Base-by-base conservation (phyloP, 148 eudicot genomes). In the Gaultheria prostrata region DNA sequence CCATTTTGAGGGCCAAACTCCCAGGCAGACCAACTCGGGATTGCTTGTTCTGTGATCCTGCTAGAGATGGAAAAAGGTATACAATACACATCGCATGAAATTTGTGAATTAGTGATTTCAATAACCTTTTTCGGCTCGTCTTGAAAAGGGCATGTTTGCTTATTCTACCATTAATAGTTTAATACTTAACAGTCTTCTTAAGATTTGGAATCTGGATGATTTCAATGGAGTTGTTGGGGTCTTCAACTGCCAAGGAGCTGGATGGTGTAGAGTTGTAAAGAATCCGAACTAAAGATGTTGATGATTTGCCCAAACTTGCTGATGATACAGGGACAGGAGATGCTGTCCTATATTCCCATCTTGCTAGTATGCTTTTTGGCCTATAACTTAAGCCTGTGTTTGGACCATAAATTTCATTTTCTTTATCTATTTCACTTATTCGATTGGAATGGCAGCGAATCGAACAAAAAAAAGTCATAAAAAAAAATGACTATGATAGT, bases 171-270 rank as follows among this genome's bases (percentile, higher is more conserved):
- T 32, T 24, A 9, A 3, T 84, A 48, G 76, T 77, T 30, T 8
- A 71, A 79, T 90, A n/a, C n/a, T n/a, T n/a, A n/a, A n/a, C n/a
- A 93, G 97, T 87, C 90, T 93, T 73, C 59, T 93, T 74, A 95
- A 95, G 87, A 93, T 95, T 71, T 93, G 98, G 98, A 95, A 95
- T 85, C 85, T 95, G 82, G 92, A 95, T 82, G 92, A 95, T 69
- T 90, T 77, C 86, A 92, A 84, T 79, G 97, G 97, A 86, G 93
- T 95, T 32, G 86, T 95, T 53, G 98, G 98, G 45, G 94, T 88
- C 59, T 95, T 93, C 86, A 93, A 95, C 80, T 95, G 98, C 92
- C 98, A 95, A 88, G 98, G 97, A 86, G 98, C 98, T 28, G 98
- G 94, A 17, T 95, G 98, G 98, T 93, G 98, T 77, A 90, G 85